Conservation (phyloP, 352 stramenopile species). For the Phytophthora podocarpi region DNA sequence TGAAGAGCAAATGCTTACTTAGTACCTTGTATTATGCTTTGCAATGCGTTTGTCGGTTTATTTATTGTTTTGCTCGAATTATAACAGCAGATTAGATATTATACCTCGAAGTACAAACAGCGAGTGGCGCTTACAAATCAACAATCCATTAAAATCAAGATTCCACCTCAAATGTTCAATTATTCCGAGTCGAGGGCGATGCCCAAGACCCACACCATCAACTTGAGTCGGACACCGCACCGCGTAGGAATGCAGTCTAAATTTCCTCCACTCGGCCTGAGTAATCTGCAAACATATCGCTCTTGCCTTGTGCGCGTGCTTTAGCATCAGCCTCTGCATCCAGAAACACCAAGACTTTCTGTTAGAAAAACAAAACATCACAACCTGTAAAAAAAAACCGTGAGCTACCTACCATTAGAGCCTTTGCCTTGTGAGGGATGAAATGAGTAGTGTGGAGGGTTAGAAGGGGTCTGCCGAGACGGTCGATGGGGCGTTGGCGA, state of each 20-base stretch:
- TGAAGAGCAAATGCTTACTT: too few species aligned
- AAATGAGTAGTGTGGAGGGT: constrained; percentile 79
- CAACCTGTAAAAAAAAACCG: not conserved
- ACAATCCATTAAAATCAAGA: constrained; percentile 20
- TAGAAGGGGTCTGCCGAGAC: constrained; percentile 48
- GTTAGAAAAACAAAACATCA: not conserved
- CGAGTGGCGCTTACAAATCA: too few species aligned
- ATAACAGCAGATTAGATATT: too few species aligned
- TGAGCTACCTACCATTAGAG: constrained; percentile 35
- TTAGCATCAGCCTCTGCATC: constrained; percentile 30
- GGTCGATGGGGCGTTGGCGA: constrained; percentile 46
- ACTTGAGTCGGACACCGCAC: not conserved
- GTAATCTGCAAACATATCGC: constrained; percentile 76
- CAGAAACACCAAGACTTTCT: not conserved
- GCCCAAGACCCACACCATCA: not conserved
- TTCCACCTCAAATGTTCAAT: not conserved
- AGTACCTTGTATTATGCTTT: too few species aligned
- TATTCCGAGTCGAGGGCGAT: not conserved
- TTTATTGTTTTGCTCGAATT: too few species aligned
- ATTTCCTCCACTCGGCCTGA: constrained; percentile 74
- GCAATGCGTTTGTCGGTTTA: too few species aligned
- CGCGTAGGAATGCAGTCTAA: constrained; percentile 23
- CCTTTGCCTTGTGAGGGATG: constrained; percentile 52
- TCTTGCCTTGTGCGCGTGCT: constrained; percentile 50
- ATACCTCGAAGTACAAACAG: too few species aligned